Conservation (phyloP, 2,329 filamentous ascomycete species). For the Nemania sp. region DNA sequence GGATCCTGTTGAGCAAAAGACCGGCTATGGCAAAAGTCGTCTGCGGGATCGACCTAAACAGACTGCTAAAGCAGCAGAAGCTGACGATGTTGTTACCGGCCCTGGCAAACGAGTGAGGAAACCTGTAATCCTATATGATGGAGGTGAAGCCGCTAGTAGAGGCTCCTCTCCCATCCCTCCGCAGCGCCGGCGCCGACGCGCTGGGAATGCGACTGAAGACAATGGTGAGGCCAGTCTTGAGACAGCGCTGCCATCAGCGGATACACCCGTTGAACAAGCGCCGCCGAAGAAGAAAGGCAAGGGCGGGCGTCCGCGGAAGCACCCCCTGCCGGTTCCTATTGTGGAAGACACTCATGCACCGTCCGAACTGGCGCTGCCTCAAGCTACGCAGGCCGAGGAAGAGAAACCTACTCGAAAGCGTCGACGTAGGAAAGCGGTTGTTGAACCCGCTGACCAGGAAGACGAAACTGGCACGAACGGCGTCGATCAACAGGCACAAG, state of each 20-base stretch:
- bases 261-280: constrained; percentile 30
- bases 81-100: constrained; percentile 50
- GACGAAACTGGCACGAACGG: constrained; percentile 26
- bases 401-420: constrained; percentile 37
- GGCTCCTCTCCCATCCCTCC: constrained; percentile 53
- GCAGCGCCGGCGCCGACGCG: constrained; percentile 36
- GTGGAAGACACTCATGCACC: constrained; percentile 29
- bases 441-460: constrained; percentile 23
- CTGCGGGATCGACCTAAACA: constrained; percentile 62
- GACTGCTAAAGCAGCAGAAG: constrained; percentile 63
- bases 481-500: constrained; percentile 11
- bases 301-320: constrained; percentile 40
- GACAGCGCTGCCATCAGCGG: constrained; percentile 13
- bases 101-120: constrained; percentile 60
- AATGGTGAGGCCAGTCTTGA: constrained; percentile 26
- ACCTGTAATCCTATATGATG: constrained; percentile 55
- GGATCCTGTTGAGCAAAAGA: constrained; percentile 59
- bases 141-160: constrained; percentile 55
- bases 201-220: constrained; percentile 32
- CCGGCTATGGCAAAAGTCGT: constrained; percentile 60
- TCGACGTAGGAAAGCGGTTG: constrained; percentile 26
- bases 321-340: constrained; percentile 31
- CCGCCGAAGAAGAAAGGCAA: constrained; percentile 40
- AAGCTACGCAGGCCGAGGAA: constrained; percentile 19
- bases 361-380: constrained; percentile 22